These are phyloP conservation scores for Calocera viscosa DNA, from an alignment of 768 basidiomycete species.

Conservation along the genomic window DNA sequence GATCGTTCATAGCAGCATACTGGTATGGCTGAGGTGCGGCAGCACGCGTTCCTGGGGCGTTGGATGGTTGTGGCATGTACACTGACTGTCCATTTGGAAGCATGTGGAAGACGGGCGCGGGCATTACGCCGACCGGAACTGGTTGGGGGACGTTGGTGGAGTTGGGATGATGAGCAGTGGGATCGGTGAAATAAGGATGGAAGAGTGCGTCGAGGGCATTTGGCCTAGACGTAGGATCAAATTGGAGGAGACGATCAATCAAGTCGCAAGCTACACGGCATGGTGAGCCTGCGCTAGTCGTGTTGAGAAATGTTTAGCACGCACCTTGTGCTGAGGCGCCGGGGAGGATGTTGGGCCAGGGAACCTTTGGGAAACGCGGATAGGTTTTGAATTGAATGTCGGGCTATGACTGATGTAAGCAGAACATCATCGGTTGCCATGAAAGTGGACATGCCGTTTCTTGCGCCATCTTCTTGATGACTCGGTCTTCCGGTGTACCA, in stretches of 20 bases:
- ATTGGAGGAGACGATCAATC: slow-evolving; percentile 86
- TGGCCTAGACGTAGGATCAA: slow-evolving; percentile 84
- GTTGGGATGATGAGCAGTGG: slow-evolving; percentile 30
- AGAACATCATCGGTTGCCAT: neutral
- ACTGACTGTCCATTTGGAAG: slow-evolving; percentile 1
- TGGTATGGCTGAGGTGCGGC: slow-evolving; percentile 12
- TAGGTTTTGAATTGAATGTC: slow-evolving; percentile 75
- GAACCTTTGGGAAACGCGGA: slow-evolving; percentile 75
- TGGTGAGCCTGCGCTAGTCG: neutral
- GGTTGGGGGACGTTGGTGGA: slow-evolving; percentile 25
- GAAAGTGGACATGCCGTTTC: slow-evolving; percentile 56
- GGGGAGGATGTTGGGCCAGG: slow-evolving; percentile 66
- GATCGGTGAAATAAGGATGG: slow-evolving; percentile 79
- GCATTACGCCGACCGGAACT: slow-evolving; percentile 44
- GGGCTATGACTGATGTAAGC: slow-evolving; percentile 38
- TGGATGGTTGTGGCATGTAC: neutral
- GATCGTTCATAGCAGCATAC: slow-evolving; percentile 9
- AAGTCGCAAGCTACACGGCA: slow-evolving; percentile 62
- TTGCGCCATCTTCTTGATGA: slow-evolving; percentile 73
- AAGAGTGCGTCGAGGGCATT: slow-evolving; percentile 82
- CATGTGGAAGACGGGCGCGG: slow-evolving; percentile 49
- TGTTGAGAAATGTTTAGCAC: neutral
- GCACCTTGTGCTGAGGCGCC: slow-evolving; percentile 76
- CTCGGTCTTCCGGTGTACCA: slow-evolving; percentile 83
- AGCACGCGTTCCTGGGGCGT: slow-evolving; percentile 39